Base-by-base conservation (phyloP, 1,139 yeast genomes). In the Pichia sp. region DNA sequence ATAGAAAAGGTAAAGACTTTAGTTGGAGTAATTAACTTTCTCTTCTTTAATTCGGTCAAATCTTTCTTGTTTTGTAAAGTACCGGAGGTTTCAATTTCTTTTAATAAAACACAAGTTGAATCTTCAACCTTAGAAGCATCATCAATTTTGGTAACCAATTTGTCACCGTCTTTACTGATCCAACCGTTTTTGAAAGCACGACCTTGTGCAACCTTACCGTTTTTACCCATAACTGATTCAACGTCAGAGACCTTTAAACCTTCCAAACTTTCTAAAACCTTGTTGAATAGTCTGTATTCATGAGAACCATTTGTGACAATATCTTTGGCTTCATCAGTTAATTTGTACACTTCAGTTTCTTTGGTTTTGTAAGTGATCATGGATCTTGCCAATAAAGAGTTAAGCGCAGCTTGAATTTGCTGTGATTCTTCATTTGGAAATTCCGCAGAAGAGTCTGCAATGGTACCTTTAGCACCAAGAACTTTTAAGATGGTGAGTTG, bases 181-280 rank as follows among this genome's bases (percentile, higher is more conserved):
- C 99, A 92, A 42, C 95, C 95, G 65, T 90, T 90, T 68, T 88
- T 92, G 75, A 92, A 92, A n/a, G 97, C 98, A 60, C 90, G 83
- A 57, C 95, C 95, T 69, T 92, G 98, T 49, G 98, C 99, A 52
- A 90, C 75, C 57, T 83, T 81, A 49, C 97, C 97, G 51, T 79
- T 77, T 42, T 80, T 69, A 43, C 97, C 97, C 65, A 90, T 72
- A 52, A 82, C 77, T 48, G 79, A 64, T 54, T 79, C 77, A 48
- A 92, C 95, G 48, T 92, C 97, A 28, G 84, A 64, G 55, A 92
- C 81, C 60, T 85, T 85, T 59, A 92, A 73, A 38, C 94, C 88
- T 49, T 84, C 95, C 48, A 88, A 65, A 37, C 84, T 72, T 57
- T 80, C 75, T 51, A 84, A 71, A 41, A 94, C 88, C 61, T 83